Conservation (phyloP, 352 stramenopile species). For the Pythium monospermum region DNA sequence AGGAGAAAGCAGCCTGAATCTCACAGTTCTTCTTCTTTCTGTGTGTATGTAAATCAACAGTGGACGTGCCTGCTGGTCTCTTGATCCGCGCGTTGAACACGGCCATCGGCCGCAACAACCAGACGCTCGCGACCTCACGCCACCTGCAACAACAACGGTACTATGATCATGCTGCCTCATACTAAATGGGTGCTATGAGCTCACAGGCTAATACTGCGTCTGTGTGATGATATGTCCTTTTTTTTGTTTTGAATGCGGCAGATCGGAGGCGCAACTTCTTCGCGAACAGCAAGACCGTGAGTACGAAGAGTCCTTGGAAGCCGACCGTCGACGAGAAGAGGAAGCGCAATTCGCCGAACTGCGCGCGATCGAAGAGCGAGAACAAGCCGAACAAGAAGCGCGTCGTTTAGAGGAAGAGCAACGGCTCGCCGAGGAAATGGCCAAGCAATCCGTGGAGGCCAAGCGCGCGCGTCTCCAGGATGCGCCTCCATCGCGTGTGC, state of each 20-base stretch:
- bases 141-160: constrained; percentile 63
- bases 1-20: no score
- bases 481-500: constrained; percentile 39
- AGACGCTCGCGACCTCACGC: constrained; percentile 64
- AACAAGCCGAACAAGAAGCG: constrained; percentile 37
- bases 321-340: constrained; percentile 82
- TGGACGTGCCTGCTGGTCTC: constrained; percentile 48
- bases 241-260: constrained; percentile 6
- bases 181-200: no score
- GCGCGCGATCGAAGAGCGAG: constrained; percentile 32
- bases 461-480: constrained; percentile 50
- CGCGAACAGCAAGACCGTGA: constrained; percentile 92
- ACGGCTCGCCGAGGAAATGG: constrained; percentile 25
- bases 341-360: constrained; percentile 41
- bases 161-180: no score
- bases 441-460: constrained; percentile 39
- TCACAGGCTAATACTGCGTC: no score
- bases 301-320: constrained; percentile 89
- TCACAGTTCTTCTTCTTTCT: no score
- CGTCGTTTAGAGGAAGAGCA: constrained; percentile 23
- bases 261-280: constrained; percentile 80
- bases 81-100: constrained; percentile 58
- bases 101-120: constrained; percentile 67
- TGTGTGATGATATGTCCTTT: not conserved
- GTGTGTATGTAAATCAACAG: constrained; percentile 20